Percentiles rank a stretch among this genome's conserved stretches.
phyloP scores from a whole-genome alignment of 2,329 filamentous ascomycete genomes.

The Colletotrichum sublineola region DNA sequence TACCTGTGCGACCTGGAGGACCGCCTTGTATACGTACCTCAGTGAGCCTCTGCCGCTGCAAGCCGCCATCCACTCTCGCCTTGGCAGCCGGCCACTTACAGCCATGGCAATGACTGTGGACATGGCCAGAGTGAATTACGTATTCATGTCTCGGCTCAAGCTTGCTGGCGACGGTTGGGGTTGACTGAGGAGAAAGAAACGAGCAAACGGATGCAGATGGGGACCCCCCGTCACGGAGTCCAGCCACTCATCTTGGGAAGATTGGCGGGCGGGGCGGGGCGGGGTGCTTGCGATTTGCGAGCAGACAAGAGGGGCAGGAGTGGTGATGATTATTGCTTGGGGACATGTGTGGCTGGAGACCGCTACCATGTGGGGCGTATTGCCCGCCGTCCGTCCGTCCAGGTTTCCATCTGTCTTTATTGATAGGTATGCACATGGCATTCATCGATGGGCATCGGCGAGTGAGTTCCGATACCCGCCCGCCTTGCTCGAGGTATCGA shows the following conservation, averaged over 20 bases:
- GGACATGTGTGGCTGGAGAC: slow-evolving; percentile 10
- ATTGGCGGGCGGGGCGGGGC: neutral
- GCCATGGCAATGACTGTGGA: neutral
- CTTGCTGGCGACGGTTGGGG: neutral
- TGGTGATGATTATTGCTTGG: too few species aligned
- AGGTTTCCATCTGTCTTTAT: neutral
- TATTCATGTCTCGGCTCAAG: slow-evolving; percentile 9
- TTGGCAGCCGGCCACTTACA: neutral
- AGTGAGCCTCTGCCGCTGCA: slow-evolving; percentile 14
- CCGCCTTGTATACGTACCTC: too few species aligned
- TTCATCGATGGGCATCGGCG: neutral
- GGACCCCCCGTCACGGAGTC: too few species aligned
- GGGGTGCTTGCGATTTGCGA: slow-evolving; percentile 3
- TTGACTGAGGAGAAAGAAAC: neutral
- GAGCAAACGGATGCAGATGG: neutral
- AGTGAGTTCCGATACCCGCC: neutral
- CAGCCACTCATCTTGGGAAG: slow-evolving; percentile 1
- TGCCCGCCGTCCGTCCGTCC: neutral
- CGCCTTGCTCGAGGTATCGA: neutral
- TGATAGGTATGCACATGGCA: neutral
- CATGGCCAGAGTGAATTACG: neutral
- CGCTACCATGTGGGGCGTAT: neutral
- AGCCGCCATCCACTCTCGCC: slow-evolving; percentile 5
- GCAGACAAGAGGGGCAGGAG: neutral
- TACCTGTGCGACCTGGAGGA: too few species aligned